Conservation (phyloP, 2,329 filamentous ascomycete species). For the Cladobotryum mycophilum region DNA sequence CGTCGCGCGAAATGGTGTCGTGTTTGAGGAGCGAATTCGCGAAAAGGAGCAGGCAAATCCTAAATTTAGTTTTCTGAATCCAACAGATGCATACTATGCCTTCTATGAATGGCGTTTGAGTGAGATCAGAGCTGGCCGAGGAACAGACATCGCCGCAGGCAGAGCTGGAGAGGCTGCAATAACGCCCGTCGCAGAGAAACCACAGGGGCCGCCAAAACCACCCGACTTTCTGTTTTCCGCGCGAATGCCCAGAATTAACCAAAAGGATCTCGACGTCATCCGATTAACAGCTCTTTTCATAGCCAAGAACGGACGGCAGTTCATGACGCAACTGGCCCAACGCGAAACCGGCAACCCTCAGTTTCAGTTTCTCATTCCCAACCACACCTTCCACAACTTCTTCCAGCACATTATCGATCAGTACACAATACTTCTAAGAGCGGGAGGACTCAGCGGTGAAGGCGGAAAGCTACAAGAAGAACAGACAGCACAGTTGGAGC, state of each 20-base stretch:
- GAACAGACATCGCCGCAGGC: slow-evolving; percentile 71
- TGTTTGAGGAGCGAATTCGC: slow-evolving; percentile 78
- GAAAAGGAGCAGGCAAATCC: slow-evolving; percentile 77
- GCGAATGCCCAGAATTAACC: slow-evolving; percentile 94
- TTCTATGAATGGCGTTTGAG: slow-evolving; percentile 88
- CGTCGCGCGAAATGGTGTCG: slow-evolving; percentile 61
- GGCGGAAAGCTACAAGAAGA: slow-evolving; percentile 64
- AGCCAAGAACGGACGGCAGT: slow-evolving; percentile 85
- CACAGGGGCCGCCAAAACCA: slow-evolving; percentile 77
- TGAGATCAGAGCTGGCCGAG: slow-evolving; percentile 79
- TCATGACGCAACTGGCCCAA: slow-evolving; percentile 84
- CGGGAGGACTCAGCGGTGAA: slow-evolving; percentile 59
- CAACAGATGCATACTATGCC: slow-evolving; percentile 73
- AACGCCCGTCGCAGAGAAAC: slow-evolving; percentile 46
- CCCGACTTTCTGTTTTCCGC: slow-evolving; percentile 89
- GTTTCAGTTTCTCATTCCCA: slow-evolving; percentile 91
- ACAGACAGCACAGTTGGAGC: slow-evolving; percentile 64
- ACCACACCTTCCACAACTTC: slow-evolving; percentile 94
- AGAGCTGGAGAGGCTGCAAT: slow-evolving; percentile 57
- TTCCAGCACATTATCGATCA: slow-evolving; percentile 91
- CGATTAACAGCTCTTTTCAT: slow-evolving; percentile 82
- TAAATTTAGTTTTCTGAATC: slow-evolving; percentile 85
- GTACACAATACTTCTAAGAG: slow-evolving; percentile 72
- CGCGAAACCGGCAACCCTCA: slow-evolving; percentile 86
- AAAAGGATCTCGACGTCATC: slow-evolving; percentile 75